phyloP scores from a whole-genome alignment of 2,329 filamentous ascomycete species.

The Apiospora sp. region DNA sequence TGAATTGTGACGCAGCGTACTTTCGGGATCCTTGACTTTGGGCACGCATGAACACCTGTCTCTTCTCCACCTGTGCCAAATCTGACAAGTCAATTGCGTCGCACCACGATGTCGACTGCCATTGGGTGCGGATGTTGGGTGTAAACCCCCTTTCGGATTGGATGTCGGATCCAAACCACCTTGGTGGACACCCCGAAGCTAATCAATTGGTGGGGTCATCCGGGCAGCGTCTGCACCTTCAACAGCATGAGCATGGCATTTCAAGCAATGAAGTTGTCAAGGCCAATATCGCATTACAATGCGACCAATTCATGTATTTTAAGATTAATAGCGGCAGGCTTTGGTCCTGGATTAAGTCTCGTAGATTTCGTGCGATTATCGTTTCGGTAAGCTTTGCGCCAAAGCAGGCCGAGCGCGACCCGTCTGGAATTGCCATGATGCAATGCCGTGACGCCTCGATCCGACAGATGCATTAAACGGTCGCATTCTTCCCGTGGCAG shows the following conservation, averaged over 20 bases:
- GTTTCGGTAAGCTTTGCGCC: not conserved
- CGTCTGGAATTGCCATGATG: not conserved
- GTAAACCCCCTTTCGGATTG: not conserved
- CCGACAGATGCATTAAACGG: not conserved
- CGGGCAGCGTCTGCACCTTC: not conserved
- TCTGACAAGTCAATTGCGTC: not conserved
- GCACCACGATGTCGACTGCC: not conserved
- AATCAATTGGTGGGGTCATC: not conserved
- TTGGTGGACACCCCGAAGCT: conserved; percentile 1
- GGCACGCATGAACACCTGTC: conserved; percentile 6
- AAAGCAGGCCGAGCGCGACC: not conserved
- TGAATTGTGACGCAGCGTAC: not conserved
- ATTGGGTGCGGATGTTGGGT: not conserved
- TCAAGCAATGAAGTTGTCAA: not conserved
- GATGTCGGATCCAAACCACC: not conserved
- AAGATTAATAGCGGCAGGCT: not conserved
- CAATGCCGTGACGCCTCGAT: no score
- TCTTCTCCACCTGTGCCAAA: not conserved
- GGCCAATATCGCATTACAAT: not conserved
- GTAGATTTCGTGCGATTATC: no score
- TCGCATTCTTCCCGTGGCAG: not conserved
- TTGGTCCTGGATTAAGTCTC: not conserved
- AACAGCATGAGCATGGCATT: not conserved
- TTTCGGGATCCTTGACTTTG: not conserved
- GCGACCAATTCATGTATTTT: not conserved